Evolutionary conservation across 169 alveolate species (phyloP).

Genomic region (Plasmodium fragile): DNA sequence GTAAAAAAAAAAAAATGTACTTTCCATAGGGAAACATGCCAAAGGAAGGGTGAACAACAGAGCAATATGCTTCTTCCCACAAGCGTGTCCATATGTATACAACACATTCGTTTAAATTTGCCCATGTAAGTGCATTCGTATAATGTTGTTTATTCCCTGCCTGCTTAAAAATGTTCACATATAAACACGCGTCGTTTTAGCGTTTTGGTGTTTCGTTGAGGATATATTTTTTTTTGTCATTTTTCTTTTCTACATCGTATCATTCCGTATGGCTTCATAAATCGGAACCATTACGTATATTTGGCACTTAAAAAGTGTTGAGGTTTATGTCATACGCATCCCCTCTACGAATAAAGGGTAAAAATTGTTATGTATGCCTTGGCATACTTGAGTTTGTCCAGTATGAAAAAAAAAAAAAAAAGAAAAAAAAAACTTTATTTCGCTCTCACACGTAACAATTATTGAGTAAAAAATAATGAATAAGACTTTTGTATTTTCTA

Average conservation of each 20-base stretch:
- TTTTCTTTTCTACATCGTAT: background rate
- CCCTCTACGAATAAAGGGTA: background rate
- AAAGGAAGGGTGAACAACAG: background rate
- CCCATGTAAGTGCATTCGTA: background rate
- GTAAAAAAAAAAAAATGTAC: background rate
- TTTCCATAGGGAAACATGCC: background rate
- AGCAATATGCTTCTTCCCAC: background rate
- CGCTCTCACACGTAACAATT: background rate
- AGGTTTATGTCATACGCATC: background rate
- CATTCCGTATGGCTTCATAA: background rate
- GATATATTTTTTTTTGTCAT: background rate
- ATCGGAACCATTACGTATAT: background rate
- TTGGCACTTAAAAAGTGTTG: background rate
- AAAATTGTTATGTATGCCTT: background rate
- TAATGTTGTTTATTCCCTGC: background rate
- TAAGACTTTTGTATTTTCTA: background rate
- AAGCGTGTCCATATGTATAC: background rate
- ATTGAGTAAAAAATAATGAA: background rate
- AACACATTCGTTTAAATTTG: background rate
- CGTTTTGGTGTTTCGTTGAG: background rate
- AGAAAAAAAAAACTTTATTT: background rate
- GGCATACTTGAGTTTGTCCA: background rate
- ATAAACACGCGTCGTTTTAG: background rate
- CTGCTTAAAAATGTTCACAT: background rate
- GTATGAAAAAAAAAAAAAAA: background rate